These are phyloP conservation scores for Quercus ilex DNA, from an alignment of 306 rosid genomes.

Conservation along the genomic window DNA sequence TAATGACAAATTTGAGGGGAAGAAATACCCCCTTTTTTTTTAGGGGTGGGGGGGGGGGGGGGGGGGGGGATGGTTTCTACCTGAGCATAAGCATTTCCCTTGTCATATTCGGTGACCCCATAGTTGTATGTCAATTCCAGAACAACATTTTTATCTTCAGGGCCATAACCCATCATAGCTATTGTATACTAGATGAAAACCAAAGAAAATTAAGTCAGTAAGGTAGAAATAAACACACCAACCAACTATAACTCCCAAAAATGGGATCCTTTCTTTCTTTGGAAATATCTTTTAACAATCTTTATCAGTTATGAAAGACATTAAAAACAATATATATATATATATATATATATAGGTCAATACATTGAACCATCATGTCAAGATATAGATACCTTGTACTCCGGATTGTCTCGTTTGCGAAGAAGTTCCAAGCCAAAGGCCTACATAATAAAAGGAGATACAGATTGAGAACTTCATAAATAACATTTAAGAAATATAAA, in stretches of 20 bases:
- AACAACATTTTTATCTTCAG: constrained; percentile 78
- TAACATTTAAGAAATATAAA: not conserved
- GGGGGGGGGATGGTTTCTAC: constrained; percentile 29
- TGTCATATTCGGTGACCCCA: constrained; percentile 75
- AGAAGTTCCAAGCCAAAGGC: constrained; percentile 96
- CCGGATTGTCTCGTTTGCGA: constrained; percentile 74
- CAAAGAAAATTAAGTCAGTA: constrained; percentile 13
- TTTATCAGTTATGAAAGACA: not conserved
- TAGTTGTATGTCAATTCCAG: constrained; percentile 88
- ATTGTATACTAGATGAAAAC: constrained; percentile 46
- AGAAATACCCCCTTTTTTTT: not conserved
- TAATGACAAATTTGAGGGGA: constrained; percentile 8
- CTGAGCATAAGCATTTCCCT: constrained; percentile 95
- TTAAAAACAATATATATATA: not conserved
- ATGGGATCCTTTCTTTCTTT: not conserved
- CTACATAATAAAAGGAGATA: constrained; percentile 29
- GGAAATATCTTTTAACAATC: not conserved
- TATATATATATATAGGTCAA: not conserved
- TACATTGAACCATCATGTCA: not conserved
- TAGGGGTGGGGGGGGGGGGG: not conserved
- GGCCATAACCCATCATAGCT: constrained; percentile 86
- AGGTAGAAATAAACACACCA: not conserved
- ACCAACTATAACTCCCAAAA: not conserved
- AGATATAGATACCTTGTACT: constrained; percentile 78
- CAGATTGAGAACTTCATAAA: constrained; percentile 7